phyloP scores from a whole-genome alignment of 2,329 filamentous ascomycete species.

The Zalaria obscura region DNA sequence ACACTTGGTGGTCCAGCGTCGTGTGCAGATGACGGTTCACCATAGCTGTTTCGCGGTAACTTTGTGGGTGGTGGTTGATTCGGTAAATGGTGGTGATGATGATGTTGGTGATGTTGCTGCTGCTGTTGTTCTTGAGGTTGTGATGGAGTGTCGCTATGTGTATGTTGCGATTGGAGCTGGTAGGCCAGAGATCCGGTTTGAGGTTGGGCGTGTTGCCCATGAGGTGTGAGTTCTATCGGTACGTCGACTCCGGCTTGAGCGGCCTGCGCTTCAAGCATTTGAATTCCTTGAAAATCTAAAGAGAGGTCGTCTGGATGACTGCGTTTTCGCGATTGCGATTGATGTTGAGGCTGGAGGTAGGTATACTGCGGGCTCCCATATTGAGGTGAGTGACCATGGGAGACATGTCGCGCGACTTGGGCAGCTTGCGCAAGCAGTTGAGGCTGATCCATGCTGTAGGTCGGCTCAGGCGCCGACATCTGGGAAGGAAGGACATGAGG shows the following conservation, averaged over 20 bases:
- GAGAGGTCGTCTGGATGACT: slow-evolving; percentile 26
- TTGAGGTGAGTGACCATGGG: background rate
- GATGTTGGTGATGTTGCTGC: slow-evolving; percentile 19
- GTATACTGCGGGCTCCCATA: slow-evolving; percentile 4
- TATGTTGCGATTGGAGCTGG: slow-evolving; percentile 19
- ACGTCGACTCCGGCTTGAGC: slow-evolving; percentile 16
- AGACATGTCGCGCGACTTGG: slow-evolving; percentile 8
- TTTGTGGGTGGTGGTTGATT: slow-evolving; percentile 57
- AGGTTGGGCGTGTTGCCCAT: slow-evolving; percentile 13
- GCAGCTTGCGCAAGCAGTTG: slow-evolving; percentile 10
- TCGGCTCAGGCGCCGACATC: slow-evolving; percentile 12
- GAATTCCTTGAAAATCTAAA: slow-evolving; percentile 25
- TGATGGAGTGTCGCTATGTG: slow-evolving; percentile 9
- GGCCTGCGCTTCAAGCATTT: slow-evolving; percentile 20
- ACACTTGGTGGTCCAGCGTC: slow-evolving; percentile 59
- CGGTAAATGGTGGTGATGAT: slow-evolving; percentile 72
- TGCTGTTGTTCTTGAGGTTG: slow-evolving; percentile 4
- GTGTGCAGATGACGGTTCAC: slow-evolving; percentile 26
- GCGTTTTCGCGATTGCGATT: slow-evolving; percentile 24
- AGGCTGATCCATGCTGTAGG: slow-evolving; percentile 13
- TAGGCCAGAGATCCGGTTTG: slow-evolving; percentile 16
- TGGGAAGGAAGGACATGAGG: slow-evolving; percentile 14
- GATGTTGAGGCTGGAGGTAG: background rate
- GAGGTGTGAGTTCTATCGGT: slow-evolving; percentile 23
- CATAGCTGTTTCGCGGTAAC: slow-evolving; percentile 45